Base-by-base conservation (phyloP, 2,329 filamentous ascomycete genomes). In the Coniosporium tulheliwenetii region DNA sequence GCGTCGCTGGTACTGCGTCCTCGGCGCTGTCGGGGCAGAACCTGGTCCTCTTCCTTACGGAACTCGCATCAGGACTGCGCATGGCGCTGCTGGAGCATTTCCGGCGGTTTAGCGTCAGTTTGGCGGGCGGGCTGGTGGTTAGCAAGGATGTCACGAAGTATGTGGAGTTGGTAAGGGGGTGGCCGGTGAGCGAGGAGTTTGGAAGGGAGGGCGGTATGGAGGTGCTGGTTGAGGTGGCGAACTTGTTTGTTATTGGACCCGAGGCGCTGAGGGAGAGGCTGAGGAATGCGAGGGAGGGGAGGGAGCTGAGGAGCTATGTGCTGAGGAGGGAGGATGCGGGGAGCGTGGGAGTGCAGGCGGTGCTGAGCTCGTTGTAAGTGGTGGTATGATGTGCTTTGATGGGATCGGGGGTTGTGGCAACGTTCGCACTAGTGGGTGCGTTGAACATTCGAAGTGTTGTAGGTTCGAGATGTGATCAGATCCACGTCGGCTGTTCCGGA, bases 71-170 rank as follows among this genome's bases (percentile, higher is more conserved):
- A 10, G 80, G 81, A 8, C 70, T 94, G 31, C 79, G 87, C 48
- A 66, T 72, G 39, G 73, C 93, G 8, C 72, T 98, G 4, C 78
- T 98, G 46, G 84, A 91, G 46, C 91, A 98, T 62, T 85, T 96
- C 63, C 91, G 93, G 54, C 86, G 85, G 53, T 98, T 93, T 64
- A 77, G 81, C 45, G 85, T 98, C 48, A 94, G 86, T 50, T 85
- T 87, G 34, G 87, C 89, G 0, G 91, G 91, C 45, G 91, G 86
- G 2, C 74, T 98, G 37, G 91, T 95, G 75, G 85, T 96, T 19
- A 89, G 82, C 31, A 93, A 96, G 64, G 91, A 98, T 57, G 87
- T 96, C 58, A 85, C 85, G 31, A 86, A 85, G 56, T 98, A 98
- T 59, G 82, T 84, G 8, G 81, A 87, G 45, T 76, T 93, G 9